A percentile compares a stretch with the other conserved stretches of the same genome.
phyloP scores from a whole-genome alignment of 768 basidiomycete species.

The Tephrocybe sp. region DNA sequence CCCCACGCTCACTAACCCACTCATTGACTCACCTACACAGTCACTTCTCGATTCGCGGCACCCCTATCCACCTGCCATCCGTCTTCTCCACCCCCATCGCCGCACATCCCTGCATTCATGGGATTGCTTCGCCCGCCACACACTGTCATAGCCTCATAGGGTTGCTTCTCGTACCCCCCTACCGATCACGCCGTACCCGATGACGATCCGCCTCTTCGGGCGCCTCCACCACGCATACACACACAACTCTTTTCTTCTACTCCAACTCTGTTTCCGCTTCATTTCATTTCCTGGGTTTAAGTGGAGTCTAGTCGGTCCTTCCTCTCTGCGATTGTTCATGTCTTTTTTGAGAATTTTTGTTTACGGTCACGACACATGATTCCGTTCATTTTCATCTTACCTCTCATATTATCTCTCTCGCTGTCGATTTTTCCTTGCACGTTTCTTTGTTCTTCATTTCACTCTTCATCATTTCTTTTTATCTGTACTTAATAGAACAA shows the following conservation, averaged over 20 bases:
- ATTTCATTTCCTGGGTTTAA: conserved; percentile 1
- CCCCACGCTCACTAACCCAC: background rate
- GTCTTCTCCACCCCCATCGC: background rate
- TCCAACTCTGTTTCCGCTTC: background rate
- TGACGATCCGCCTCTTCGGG: background rate
- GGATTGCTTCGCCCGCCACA: background rate
- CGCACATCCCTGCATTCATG: background rate
- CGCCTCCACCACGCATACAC: background rate
- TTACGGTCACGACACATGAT: too few species aligned
- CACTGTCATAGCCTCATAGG: background rate
- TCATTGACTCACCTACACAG: background rate
- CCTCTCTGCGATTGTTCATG: background rate
- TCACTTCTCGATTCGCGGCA: background rate
- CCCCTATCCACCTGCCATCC: too few species aligned
- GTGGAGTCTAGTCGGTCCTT: conserved; percentile 1
- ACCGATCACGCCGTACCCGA: too few species aligned
- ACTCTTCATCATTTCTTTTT: conserved; percentile 7
- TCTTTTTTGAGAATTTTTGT: too few species aligned
- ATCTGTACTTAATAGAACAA: conserved; percentile 21
- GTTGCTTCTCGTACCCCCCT: background rate
- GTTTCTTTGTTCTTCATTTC: background rate
- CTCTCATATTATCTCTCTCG: too few species aligned
- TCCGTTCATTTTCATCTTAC: too few species aligned
- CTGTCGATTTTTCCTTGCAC: too few species aligned
- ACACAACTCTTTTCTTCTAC: too few species aligned